Evolutionary conservation across 2,329 filamentous ascomycete genomes (phyloP).

Genomic region (Fusarium cicatricum): DNA sequence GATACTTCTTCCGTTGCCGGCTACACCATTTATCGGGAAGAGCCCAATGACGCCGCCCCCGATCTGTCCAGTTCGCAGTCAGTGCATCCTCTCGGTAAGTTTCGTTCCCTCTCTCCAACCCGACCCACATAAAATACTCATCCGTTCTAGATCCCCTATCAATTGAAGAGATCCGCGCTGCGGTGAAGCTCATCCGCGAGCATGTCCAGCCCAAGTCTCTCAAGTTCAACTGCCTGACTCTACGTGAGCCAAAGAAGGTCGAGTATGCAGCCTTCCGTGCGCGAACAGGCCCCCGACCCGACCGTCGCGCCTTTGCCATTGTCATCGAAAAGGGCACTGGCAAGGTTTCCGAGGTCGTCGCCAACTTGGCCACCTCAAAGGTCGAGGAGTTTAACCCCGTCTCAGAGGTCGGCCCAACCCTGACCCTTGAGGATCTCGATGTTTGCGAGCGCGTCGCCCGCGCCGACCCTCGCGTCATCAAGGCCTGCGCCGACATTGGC

Average conservation of each 20-base stretch:
- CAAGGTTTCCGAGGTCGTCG: constrained; percentile 60
- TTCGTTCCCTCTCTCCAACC: neutral
- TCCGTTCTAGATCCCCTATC: constrained; percentile 57
- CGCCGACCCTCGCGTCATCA: constrained; percentile 76
- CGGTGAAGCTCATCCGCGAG: constrained; percentile 58
- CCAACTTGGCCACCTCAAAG: constrained; percentile 53
- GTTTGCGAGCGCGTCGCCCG: constrained; percentile 74
- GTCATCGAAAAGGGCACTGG: constrained; percentile 52
- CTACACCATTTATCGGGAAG: constrained; percentile 56
- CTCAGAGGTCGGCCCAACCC: constrained; percentile 55
- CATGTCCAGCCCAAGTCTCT: constrained; percentile 44
- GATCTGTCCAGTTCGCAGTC: constrained; percentile 44
- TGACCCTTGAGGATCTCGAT: constrained; percentile 84
- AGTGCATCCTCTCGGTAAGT: constrained; percentile 50
- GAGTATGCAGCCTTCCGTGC: constrained; percentile 68
- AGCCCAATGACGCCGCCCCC: constrained; percentile 49
- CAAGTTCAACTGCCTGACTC: constrained; percentile 70
- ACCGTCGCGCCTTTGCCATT: constrained; percentile 60
- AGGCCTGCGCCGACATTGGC: constrained; percentile 77
- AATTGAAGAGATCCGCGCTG: constrained; percentile 61
- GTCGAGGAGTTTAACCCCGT: constrained; percentile 57
- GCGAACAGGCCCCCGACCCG: constrained; percentile 55
- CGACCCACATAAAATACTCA: neutral
- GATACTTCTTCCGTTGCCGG: constrained; percentile 55
- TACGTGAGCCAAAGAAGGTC: constrained; percentile 71